Conservation (phyloP, 306 rosid species). For the Pyrus communis region DNA sequence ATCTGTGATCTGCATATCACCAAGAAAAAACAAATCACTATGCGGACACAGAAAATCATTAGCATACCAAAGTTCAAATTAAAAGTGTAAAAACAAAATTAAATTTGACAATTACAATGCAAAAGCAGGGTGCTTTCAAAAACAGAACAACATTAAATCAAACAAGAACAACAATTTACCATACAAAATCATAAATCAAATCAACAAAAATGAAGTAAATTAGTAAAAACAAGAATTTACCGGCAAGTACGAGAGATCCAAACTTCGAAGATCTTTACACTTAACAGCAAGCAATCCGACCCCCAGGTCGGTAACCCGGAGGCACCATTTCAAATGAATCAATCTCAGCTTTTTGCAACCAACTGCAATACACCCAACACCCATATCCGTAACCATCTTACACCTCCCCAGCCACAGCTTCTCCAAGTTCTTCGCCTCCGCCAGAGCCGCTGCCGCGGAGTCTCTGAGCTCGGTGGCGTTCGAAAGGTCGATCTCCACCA, state of each 20-base stretch:
- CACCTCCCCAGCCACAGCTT: slow-evolving; percentile 76
- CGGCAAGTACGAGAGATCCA: slow-evolving; percentile 88
- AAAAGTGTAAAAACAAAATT: not conserved
- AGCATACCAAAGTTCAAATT: not conserved
- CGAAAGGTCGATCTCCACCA: slow-evolving; percentile 72
- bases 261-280: slow-evolving; percentile 51
- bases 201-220: not conserved
- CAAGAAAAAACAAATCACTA: not conserved
- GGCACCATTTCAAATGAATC: slow-evolving; percentile 78
- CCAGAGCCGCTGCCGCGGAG: slow-evolving; percentile 52
- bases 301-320: slow-evolving; percentile 77
- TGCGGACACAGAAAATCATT: not conserved
- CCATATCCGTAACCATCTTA: slow-evolving; percentile 70
- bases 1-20: slow-evolving; percentile 62
- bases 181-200: not conserved
- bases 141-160: not conserved
- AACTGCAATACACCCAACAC: slow-evolving; percentile 86
- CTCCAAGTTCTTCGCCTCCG: slow-evolving; percentile 68
- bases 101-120: not conserved
- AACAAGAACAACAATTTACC: not conserved
- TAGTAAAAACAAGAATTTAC: slow-evolving; percentile 24
- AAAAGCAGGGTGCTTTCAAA: not conserved
- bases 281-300: slow-evolving; percentile 76
- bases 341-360: slow-evolving; percentile 70
- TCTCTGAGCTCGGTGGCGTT: slow-evolving; percentile 75